Conservation (phyloP, 192 early-diverging fungal genomes). For the Allomyces arbusculus region DNA sequence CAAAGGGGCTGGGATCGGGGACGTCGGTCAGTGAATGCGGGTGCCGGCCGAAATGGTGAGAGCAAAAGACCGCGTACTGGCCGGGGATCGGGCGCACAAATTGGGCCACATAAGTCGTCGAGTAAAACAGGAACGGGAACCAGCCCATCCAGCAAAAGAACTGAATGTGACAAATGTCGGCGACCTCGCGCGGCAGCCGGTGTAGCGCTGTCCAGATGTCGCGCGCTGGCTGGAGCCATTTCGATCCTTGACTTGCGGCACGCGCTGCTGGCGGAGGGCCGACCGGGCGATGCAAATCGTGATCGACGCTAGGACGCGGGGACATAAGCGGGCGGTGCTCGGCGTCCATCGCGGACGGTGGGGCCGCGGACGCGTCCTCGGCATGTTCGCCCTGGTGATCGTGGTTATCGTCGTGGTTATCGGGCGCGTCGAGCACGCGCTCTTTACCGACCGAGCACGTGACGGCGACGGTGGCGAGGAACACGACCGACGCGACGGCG, state of each 20-base stretch:
- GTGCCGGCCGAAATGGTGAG: background rate
- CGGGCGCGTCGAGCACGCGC: constrained; percentile 6
- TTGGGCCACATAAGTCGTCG: constrained; percentile 25
- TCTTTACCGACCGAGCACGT: constrained; percentile 50
- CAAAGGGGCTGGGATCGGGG: background rate
- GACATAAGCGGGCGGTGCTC: too few species aligned
- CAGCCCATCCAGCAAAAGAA: constrained; percentile 92
- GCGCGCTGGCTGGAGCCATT: too few species aligned
- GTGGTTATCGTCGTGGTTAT: constrained; percentile 18
- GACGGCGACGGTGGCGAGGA: constrained; percentile 28
- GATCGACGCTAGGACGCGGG: too few species aligned
- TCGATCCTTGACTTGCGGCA: too few species aligned
- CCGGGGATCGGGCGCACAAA: background rate
- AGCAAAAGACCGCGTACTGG: constrained; percentile 3
- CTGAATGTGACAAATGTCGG: constrained; percentile 65
- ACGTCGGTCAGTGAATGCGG: too few species aligned
- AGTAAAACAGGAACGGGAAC: constrained; percentile 93
- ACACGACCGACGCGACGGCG: constrained; percentile 41
- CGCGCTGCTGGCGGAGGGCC: too few species aligned
- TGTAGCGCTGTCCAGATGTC: too few species aligned
- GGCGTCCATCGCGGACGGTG: too few species aligned
- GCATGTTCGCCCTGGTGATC: constrained; percentile 1
- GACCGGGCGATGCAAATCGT: too few species aligned
- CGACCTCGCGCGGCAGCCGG: constrained; percentile 14
- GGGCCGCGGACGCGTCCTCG: too few species aligned